Evolutionary conservation across 495 filamentous ascomycete species (phyloP).

Genomic region (Neurospora sp.): DNA sequence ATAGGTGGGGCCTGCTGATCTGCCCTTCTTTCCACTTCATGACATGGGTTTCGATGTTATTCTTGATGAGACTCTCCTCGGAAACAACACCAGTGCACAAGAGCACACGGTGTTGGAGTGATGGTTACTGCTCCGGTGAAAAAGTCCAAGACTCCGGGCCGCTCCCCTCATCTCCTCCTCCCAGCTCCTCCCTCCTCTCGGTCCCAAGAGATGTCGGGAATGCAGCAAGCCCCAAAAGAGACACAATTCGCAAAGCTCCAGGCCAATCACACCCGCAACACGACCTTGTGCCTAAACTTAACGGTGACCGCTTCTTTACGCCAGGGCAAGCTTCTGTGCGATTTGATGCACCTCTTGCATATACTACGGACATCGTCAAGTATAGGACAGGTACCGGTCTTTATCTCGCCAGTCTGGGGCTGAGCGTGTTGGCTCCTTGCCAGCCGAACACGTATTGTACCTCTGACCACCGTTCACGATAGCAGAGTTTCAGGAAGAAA

Average conservation of each 20-base stretch:
- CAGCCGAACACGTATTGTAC: background rate
- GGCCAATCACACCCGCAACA: constrained; percentile 12
- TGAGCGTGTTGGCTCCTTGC: background rate
- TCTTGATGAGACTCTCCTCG: background rate
- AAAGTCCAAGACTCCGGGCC: background rate
- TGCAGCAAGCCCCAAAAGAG: background rate
- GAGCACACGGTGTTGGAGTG: background rate
- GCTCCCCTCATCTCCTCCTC: background rate
- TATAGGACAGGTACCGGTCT: background rate
- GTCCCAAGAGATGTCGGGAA: background rate
- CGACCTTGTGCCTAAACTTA: constrained; percentile 20
- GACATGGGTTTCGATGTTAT: background rate
- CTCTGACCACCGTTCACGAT: background rate
- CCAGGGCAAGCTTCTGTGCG: background rate
- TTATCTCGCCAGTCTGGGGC: background rate
- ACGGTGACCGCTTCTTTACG: constrained; percentile 16
- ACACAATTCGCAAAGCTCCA: background rate
- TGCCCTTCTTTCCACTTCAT: background rate
- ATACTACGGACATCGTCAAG: background rate
- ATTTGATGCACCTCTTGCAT: background rate
- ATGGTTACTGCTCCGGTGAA: background rate
- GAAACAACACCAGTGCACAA: background rate
- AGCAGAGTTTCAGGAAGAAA: background rate
- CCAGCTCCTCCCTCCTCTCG: background rate
- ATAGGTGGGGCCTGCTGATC: background rate